Evolutionary conservation across 768 basidiomycete genomes (phyloP).

Genomic region (Strobilomyces echinocephalus): DNA sequence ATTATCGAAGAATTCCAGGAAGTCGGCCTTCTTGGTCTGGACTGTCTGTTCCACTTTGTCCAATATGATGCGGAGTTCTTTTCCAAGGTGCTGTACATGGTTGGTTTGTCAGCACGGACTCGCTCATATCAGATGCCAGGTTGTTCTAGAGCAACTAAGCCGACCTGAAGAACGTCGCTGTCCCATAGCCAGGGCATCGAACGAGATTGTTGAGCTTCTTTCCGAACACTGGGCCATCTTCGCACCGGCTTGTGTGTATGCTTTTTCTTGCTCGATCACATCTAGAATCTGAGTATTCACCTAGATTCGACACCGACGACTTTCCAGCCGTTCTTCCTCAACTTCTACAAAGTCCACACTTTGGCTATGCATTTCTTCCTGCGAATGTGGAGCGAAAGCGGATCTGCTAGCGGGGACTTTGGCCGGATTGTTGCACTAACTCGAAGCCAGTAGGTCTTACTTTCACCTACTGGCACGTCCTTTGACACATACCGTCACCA

Average conservation of each 20-base stretch:
- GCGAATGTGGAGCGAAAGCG: slow-evolving; percentile 90
- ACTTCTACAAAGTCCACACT: slow-evolving; percentile 74
- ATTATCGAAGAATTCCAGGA: slow-evolving; percentile 71
- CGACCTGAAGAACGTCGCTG: slow-evolving; percentile 71
- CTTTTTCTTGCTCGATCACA: neutral
- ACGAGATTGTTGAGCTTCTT: slow-evolving; percentile 79
- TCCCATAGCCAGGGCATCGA: slow-evolving; percentile 78
- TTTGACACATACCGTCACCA: slow-evolving; percentile 5
- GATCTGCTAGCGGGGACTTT: slow-evolving; percentile 72
- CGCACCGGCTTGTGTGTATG: slow-evolving; percentile 71
- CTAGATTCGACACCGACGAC: slow-evolving; percentile 71
- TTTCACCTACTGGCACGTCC: neutral
- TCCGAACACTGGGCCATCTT: slow-evolving; percentile 84
- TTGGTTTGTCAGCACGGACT: neutral
- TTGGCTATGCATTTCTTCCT: slow-evolving; percentile 83
- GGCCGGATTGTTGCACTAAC: slow-evolving; percentile 71
- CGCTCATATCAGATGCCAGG: slow-evolving; percentile 36
- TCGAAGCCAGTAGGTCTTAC: slow-evolving; percentile 70
- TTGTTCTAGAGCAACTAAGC: slow-evolving; percentile 76
- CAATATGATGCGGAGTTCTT: slow-evolving; percentile 66
- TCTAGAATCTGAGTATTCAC: slow-evolving; percentile 6
- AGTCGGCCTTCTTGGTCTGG: slow-evolving; percentile 76
- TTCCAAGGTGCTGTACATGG: slow-evolving; percentile 48
- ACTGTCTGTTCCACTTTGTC: slow-evolving; percentile 76
- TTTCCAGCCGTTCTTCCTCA: slow-evolving; percentile 85